These are phyloP conservation scores for Onygenales sp. DNA, from an alignment of 2,329 filamentous ascomycete genomes.

Conservation along the genomic window DNA sequence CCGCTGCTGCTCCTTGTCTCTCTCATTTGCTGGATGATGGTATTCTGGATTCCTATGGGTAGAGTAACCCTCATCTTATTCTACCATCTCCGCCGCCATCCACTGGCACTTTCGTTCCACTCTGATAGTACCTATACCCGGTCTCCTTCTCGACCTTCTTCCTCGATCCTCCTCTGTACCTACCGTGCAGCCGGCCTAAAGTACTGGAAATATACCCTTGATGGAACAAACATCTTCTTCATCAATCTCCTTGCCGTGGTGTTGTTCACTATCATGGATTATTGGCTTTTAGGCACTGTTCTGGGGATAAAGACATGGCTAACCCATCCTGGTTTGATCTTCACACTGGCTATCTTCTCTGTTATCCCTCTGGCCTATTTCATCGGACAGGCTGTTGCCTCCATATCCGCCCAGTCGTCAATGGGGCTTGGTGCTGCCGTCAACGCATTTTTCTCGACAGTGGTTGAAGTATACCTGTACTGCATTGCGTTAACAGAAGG, in stretches of 20 bases:
- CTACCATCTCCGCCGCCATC: conserved; percentile 84
- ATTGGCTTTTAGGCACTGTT: conserved; percentile 62
- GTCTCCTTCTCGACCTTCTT: conserved; percentile 59
- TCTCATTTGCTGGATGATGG: conserved; percentile 84
- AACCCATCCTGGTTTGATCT: conserved; percentile 78
- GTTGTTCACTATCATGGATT: conserved; percentile 91
- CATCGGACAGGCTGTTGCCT: conserved; percentile 95
- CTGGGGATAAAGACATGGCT: conserved; percentile 63
- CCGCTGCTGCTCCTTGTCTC: conserved; percentile 80
- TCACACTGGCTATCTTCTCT: conserved; percentile 72
- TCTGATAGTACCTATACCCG: conserved; percentile 70
- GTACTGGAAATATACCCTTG: conserved; percentile 99
- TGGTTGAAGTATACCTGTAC: conserved; percentile 96
- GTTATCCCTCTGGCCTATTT: conserved; percentile 97
- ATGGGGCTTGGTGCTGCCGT: conserved; percentile 96
- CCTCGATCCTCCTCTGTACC: conserved; percentile 87
- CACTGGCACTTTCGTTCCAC: conserved; percentile 86
- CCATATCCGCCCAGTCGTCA: conserved; percentile 94
- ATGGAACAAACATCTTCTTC: conserved; percentile 97
- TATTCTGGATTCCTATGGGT: conserved; percentile 98
- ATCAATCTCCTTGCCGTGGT: conserved; percentile 94
- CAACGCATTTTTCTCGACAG: conserved; percentile 95
- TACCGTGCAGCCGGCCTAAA: conserved; percentile 89
- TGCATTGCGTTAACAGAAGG: conserved; percentile 88
- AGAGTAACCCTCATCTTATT: conserved; percentile 85